Base-by-base conservation (phyloP, 139 green algal genomes). In the Spirogloea muscicola region DNA sequence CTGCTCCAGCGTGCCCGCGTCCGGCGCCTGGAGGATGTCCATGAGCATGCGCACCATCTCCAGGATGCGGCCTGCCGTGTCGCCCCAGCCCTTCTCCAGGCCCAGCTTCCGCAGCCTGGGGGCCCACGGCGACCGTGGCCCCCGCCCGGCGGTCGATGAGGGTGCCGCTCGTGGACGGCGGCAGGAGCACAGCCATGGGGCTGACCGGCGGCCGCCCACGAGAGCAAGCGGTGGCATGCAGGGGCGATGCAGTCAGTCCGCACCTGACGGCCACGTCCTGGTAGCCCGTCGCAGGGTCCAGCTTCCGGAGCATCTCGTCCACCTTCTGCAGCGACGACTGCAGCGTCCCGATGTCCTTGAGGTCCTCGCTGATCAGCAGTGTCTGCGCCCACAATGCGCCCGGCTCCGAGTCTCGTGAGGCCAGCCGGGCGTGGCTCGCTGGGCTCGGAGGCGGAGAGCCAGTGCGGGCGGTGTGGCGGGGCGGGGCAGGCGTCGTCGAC, bases 11-110 rank as follows among this genome's bases (percentile, higher is more conserved):
- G 61, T 78, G 2, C 87, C 84, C 9, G 88, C 65, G 59, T 91
- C 84, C 7, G 90, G 87, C 0, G 90, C 88, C 80, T 89, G 86
- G 57, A 94, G 46, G 21, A 95, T 81, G 78, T 95, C 89, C 16
- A 86, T 63, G 52, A 91, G 84, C 73, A 90, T 43, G 58, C 84
- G 71, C 68, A 94, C 81, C 3, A 76, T 87, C 57, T 89, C 79
- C 27, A 70, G 70, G 25, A 87, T 80, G 10, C 59, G 66, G 1
- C 76, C 82, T 33, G 87, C 89, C 10, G 80, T 86, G 59, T 67
- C 60, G 49, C 90, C 90, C 90, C 90, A 95, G 3, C 90, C 90
- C 2, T 64, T 66, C 76, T 88, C 79, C 68, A 95, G 86, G 5
- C 90, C 90, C 25, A 92, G 9, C 9, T 70, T 34, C 25, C 37